phyloP scores from a whole-genome alignment of 805 yeast species.

The Kazachstania taianensis region DNA sequence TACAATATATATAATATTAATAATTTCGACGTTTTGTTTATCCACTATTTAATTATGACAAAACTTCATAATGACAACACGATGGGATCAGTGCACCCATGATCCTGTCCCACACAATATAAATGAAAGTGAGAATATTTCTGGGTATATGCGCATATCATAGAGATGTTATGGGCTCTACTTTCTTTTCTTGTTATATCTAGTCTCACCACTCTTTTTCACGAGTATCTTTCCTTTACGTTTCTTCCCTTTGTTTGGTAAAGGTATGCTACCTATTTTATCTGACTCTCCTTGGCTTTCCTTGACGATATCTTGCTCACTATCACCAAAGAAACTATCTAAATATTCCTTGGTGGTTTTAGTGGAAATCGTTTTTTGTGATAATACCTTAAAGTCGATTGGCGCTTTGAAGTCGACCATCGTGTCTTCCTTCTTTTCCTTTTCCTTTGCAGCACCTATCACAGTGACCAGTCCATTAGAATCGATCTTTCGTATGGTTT shows the following conservation, averaged over 20 bases:
- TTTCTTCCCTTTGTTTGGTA: slow-evolving; percentile 33
- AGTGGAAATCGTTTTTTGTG: slow-evolving; percentile 1
- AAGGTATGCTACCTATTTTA: background rate
- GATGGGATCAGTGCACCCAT: no score
- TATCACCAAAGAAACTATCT: background rate
- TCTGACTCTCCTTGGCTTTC: background rate
- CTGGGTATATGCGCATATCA: no score
- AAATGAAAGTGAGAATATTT: no score
- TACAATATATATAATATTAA: background rate
- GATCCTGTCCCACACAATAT: no score
- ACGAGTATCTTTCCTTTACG: slow-evolving; percentile 33
- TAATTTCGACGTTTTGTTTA: background rate
- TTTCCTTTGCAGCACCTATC: background rate
- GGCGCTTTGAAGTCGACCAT: slow-evolving; percentile 40
- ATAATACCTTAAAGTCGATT: slow-evolving; percentile 9
- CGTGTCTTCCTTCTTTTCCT: slow-evolving; percentile 36
- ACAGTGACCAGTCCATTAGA: no score
- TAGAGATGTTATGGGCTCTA: no score
- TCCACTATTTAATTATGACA: no score
- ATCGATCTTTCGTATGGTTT: slow-evolving; percentile 53
- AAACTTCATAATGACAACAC: no score
- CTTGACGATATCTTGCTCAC: background rate
- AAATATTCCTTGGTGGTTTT: background rate
- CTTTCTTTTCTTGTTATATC: slow-evolving; percentile 29
- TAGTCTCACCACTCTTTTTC: slow-evolving; percentile 59